Conservation (phyloP, 225 moss, liverwort and hornwort genomes). For the Antitrichia curtipendula region DNA sequence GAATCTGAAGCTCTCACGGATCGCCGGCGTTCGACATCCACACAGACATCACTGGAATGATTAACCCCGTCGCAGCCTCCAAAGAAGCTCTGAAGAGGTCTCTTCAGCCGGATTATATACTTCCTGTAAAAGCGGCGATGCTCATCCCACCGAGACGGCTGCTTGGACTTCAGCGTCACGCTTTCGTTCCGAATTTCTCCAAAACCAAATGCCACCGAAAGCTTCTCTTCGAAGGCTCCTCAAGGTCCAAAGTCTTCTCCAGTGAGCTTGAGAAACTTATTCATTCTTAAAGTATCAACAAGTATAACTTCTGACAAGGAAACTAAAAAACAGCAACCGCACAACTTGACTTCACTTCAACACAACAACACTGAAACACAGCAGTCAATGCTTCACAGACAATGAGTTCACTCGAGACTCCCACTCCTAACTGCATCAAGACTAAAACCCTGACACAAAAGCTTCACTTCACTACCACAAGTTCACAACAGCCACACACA, state of each 20-base stretch:
- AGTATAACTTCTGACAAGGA: not conserved
- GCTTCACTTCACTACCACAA: not conserved
- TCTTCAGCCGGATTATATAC: not conserved
- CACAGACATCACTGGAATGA: not conserved
- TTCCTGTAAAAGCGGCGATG: not conserved
- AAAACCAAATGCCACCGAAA: not conserved
- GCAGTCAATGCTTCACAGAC: not conserved
- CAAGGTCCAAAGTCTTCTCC: slow-evolving; percentile 44
- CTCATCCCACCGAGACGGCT: not conserved
- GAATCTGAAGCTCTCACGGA: slow-evolving; percentile 5
- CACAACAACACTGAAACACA: not conserved
- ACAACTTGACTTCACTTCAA: not conserved
- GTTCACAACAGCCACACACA: not conserved
- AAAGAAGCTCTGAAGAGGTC: not conserved
- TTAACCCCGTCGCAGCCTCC: not conserved
- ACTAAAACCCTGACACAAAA: not conserved
- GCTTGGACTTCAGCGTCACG: not conserved
- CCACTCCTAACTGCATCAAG: not conserved
- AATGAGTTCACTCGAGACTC: not conserved
- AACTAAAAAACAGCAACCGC: not conserved
- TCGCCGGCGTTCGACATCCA: slow-evolving; percentile 30
- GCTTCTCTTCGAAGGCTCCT: not conserved
- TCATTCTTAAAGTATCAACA: slow-evolving; percentile 4
- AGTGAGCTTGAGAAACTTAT: slow-evolving; percentile 20
- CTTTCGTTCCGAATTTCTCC: not conserved